Evolutionary conservation across 257 asterid genomes (phyloP).

Genomic region (Linaria vulgaris): DNA sequence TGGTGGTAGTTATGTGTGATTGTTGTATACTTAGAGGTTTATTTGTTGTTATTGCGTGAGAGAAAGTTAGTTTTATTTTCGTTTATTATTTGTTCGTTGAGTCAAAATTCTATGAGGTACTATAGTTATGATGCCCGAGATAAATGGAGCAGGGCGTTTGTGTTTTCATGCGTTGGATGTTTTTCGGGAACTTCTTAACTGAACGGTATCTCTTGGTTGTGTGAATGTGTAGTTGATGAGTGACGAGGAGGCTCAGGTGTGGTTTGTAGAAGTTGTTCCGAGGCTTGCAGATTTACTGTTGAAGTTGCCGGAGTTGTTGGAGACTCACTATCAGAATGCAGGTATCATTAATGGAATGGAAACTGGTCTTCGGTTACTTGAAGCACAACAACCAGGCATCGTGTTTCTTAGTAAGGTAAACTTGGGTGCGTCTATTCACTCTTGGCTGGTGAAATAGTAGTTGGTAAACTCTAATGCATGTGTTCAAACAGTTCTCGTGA

Average conservation of each 20-base stretch:
- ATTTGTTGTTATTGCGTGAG: too few relatives aligned
- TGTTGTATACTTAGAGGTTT: too few relatives aligned
- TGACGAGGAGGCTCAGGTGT: slow-evolving; percentile 50
- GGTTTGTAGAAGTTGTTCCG: slow-evolving; percentile 73
- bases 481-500: neutral
- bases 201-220: neutral
- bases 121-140: neutral
- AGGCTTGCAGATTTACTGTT: slow-evolving; percentile 62
- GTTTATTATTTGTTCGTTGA: neutral
- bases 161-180: neutral
- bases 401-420: slow-evolving; percentile 78
- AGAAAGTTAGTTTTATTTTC: too few relatives aligned
- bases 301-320: slow-evolving; percentile 67
- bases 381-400: slow-evolving; percentile 65
- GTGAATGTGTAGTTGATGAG: slow-evolving; percentile 51
- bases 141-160: too few relatives aligned
- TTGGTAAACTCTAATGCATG: neutral
- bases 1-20: neutral
- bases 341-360: slow-evolving; percentile 35
- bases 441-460: neutral
- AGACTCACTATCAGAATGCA: slow-evolving; percentile 59
- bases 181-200: slow-evolving; percentile 10
- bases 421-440: neutral
- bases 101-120: neutral
- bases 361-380: slow-evolving; percentile 66